Evolutionary conservation across 2,329 filamentous ascomycete genomes (phyloP).

Genomic region (Pseudophaeomoniella oleicola): DNA sequence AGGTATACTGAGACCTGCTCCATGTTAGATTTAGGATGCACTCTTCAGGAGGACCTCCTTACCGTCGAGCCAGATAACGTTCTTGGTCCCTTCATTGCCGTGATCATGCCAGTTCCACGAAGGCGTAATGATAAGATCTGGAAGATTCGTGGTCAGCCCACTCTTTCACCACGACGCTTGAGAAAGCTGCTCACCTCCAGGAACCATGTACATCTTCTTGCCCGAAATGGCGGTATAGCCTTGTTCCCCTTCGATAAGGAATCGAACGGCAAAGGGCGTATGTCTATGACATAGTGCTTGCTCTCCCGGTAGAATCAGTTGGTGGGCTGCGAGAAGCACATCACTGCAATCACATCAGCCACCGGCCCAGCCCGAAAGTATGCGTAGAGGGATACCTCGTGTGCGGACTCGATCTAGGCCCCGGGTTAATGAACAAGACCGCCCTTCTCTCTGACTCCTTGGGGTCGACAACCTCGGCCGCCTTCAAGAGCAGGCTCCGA

Average conservation of each 20-base stretch:
- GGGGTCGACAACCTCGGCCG: slow-evolving; percentile 21
- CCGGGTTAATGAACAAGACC: slow-evolving; percentile 26
- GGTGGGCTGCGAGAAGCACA: slow-evolving; percentile 42
- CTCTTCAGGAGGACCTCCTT: too few relatives aligned
- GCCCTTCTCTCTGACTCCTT: slow-evolving; percentile 24
- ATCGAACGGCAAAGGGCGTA: slow-evolving; percentile 41
- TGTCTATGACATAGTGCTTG: slow-evolving; percentile 41
- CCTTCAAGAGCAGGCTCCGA: slow-evolving; percentile 18
- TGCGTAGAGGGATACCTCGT: slow-evolving; percentile 1
- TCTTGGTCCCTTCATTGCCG: slow-evolving; percentile 39
- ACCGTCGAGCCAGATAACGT: slow-evolving; percentile 46
- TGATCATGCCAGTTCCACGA: slow-evolving; percentile 48
- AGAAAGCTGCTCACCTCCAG: too few relatives aligned
- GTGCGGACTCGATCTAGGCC: slow-evolving; percentile 1
- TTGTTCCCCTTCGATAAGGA: slow-evolving; percentile 41
- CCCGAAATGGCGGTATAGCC: slow-evolving; percentile 46
- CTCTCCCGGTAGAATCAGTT: slow-evolving; percentile 42
- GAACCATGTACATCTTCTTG: slow-evolving; percentile 33
- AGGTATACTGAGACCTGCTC: slow-evolving; percentile 39
- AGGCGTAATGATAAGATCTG: slow-evolving; percentile 43
- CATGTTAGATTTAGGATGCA: too few relatives aligned
- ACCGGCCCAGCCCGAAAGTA: slow-evolving; percentile 30
- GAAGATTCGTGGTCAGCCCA: too few relatives aligned
- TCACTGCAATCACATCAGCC: slow-evolving; percentile 45
- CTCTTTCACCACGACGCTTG: too few relatives aligned